Conservation (phyloP, 2,329 filamentous ascomycete species). For the Pestalotiopsis sp. region DNA sequence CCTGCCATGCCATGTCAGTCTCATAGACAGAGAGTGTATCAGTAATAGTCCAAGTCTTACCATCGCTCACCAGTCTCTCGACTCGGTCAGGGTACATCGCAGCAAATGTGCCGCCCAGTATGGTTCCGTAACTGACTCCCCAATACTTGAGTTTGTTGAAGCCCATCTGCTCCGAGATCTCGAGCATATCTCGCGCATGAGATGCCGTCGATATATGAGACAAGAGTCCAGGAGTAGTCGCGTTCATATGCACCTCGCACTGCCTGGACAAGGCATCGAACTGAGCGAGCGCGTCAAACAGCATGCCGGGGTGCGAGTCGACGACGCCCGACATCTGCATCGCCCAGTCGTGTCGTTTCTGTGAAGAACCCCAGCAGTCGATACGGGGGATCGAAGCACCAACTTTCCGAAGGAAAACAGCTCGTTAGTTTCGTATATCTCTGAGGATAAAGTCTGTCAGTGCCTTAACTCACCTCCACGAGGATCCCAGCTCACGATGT, state of each 20-base stretch:
- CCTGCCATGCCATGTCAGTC: slow-evolving; percentile 23
- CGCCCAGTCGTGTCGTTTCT: slow-evolving; percentile 45
- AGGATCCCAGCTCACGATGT: slow-evolving; percentile 55
- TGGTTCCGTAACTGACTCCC: slow-evolving; percentile 58
- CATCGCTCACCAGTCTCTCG: slow-evolving; percentile 53
- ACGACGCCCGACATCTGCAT: slow-evolving; percentile 46
- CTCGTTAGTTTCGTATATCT: not conserved
- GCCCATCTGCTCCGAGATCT: slow-evolving; percentile 44
- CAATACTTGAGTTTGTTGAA: slow-evolving; percentile 50
- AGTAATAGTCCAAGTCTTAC: slow-evolving; percentile 29
- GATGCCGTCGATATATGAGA: slow-evolving; percentile 45
- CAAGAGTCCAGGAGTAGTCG: slow-evolving; percentile 32
- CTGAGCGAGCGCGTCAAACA: slow-evolving; percentile 7
- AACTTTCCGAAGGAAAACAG: slow-evolving; percentile 26
- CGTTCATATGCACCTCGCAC: slow-evolving; percentile 10
- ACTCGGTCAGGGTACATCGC: slow-evolving; percentile 54
- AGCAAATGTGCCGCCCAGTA: slow-evolving; percentile 55
- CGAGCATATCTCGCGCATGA: slow-evolving; percentile 50
- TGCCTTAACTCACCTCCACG: slow-evolving; percentile 39
- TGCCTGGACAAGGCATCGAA: slow-evolving; percentile 1
- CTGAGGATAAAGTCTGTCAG: too few species aligned
- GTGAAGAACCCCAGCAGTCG: slow-evolving; percentile 51
- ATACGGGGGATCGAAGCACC: slow-evolving; percentile 52
- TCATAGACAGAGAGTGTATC: not conserved
- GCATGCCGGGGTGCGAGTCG: slow-evolving; percentile 45